Percentiles rank a stretch among this genome's conserved stretches.
These are phyloP conservation scores for Sanghuangporus sanghuang DNA, from an alignment of 1,284 basidiomycete genomes.

Conservation along the genomic window DNA sequence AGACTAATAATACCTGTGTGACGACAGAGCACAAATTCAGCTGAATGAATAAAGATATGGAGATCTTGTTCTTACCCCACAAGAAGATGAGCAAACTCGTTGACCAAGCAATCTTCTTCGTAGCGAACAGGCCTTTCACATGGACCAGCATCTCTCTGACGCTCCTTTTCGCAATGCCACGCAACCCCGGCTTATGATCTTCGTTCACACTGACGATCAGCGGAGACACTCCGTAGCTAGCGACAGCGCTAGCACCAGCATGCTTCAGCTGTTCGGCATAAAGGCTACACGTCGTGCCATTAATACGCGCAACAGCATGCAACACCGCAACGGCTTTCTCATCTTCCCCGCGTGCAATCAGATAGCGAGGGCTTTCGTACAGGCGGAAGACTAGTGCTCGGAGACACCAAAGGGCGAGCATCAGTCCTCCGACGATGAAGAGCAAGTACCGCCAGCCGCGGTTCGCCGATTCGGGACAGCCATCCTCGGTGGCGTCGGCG, in stretches of 20 bases:
- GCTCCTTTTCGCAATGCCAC: slow-evolving; percentile 29
- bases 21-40: background rate
- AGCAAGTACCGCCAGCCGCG: slow-evolving; percentile 56
- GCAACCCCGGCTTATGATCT: slow-evolving; percentile 22
- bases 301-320: slow-evolving; percentile 55
- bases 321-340: slow-evolving; percentile 58
- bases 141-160: slow-evolving; percentile 35
- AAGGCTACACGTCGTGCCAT: slow-evolving; percentile 38
- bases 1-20: slow-evolving; percentile 51
- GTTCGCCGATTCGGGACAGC: slow-evolving; percentile 42
- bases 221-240: background rate
- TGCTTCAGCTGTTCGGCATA: slow-evolving; percentile 37
- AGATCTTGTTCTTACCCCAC: slow-evolving; percentile 37
- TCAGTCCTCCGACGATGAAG: slow-evolving; percentile 40
- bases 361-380: slow-evolving; percentile 57
- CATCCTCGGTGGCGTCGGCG: slow-evolving; percentile 21
- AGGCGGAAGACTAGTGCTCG: slow-evolving; percentile 59
- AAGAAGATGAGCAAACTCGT: slow-evolving; percentile 50
- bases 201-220: slow-evolving; percentile 3
- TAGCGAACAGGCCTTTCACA: slow-evolving; percentile 50
- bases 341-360: slow-evolving; percentile 58
- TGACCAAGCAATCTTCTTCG: slow-evolving; percentile 51
- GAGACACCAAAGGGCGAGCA: slow-evolving; percentile 47
- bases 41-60: background rate
- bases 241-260: slow-evolving; percentile 20